These are phyloP conservation scores for Chenopodium quinoa DNA, from an alignment of 148 eudicot species.

Conservation along the genomic window DNA sequence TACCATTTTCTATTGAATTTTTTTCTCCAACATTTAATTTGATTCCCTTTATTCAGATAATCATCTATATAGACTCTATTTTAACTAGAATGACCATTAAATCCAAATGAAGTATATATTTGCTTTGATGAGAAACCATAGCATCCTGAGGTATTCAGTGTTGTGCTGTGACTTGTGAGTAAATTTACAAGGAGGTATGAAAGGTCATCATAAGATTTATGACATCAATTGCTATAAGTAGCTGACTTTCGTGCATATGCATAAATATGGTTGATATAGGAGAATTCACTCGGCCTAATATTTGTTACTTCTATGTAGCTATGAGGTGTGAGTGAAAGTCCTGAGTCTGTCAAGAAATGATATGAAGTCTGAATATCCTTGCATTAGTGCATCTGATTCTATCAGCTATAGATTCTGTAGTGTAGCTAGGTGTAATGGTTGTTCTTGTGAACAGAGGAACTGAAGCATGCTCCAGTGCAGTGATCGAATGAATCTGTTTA, in stretches of 20 bases:
- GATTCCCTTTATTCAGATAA: background rate
- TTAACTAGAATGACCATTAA: background rate
- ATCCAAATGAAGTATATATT: background rate
- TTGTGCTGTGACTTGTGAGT: background rate
- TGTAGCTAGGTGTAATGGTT: background rate
- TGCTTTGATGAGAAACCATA: background rate
- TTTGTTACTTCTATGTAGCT: background rate
- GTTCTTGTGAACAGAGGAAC: background rate
- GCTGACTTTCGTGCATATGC: background rate
- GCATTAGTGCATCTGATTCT: background rate
- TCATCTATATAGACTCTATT: background rate
- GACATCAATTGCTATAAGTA: background rate
- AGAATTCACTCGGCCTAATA: background rate
- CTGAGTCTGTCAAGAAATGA: background rate
- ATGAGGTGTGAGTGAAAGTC: background rate
- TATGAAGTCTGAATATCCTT: background rate
- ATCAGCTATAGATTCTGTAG: background rate
- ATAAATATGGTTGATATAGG: background rate
- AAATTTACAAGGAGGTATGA: background rate
- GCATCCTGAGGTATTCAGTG: background rate
- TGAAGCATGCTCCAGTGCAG: background rate
- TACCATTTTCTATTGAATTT: background rate
- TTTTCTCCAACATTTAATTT: background rate
- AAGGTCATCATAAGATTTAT: background rate
- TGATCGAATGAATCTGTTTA: background rate